phyloP scores from a whole-genome alignment of 1,284 basidiomycete species.

The Schizopora paradoxa region DNA sequence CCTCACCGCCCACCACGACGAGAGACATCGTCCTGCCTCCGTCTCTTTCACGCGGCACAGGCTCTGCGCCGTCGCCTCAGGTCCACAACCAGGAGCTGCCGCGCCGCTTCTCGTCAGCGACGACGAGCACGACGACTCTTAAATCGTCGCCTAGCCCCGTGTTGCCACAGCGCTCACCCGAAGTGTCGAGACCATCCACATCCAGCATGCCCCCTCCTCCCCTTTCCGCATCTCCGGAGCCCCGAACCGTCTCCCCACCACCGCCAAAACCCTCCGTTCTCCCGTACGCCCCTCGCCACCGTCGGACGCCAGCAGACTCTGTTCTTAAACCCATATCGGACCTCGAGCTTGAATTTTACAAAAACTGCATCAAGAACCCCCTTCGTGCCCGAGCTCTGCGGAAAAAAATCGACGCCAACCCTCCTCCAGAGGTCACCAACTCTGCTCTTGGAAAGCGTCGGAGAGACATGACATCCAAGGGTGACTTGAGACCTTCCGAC shows the following conservation, averaged over 20 bases:
- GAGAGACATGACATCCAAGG: constrained; percentile 26
- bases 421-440: not conserved
- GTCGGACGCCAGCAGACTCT: constrained; percentile 54
- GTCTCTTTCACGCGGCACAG: constrained; percentile 11
- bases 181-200: constrained; percentile 13
- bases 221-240: constrained; percentile 5
- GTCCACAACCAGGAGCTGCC: too few species aligned
- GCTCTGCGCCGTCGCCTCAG: constrained; percentile 4
- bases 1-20: constrained; percentile 6
- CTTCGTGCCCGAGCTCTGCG: constrained; percentile 49
- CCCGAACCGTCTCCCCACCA: constrained; percentile 9
- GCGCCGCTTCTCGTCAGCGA: too few species aligned
- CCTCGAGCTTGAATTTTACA: constrained; percentile 57
- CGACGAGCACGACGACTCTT: too few species aligned
- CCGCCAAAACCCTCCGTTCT: constrained; percentile 26
- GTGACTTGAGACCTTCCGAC: constrained; percentile 27
- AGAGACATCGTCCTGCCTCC: constrained; percentile 6
- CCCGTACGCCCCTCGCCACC: constrained; percentile 60
- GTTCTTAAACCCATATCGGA: constrained; percentile 61
- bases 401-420: constrained; percentile 26
- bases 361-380: constrained; percentile 51
- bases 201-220: constrained; percentile 11
- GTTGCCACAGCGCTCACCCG: too few species aligned
- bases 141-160: too few species aligned
- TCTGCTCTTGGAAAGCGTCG: constrained; percentile 16